Base-by-base conservation (phyloP, 2,329 filamentous ascomycete genomes). In the Dryadomyces quercivorus region DNA sequence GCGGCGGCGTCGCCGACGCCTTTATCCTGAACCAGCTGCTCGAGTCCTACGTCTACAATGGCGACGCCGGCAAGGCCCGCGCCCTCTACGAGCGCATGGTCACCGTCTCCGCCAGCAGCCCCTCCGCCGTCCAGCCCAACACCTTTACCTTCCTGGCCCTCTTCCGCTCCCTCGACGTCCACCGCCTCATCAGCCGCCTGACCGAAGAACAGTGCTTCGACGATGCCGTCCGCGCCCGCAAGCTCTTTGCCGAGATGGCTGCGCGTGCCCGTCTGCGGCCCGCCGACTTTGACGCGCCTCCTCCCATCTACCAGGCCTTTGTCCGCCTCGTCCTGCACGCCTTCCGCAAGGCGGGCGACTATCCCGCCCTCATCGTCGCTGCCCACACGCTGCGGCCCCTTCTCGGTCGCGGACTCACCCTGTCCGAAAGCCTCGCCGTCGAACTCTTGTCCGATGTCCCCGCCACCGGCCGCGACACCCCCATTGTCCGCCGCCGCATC, bases 11-110 rank as follows among this genome's bases (percentile, higher is more conserved):
- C 21, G 47, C 26, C 1, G 84, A 88, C 62, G 80, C 82, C 9
- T 86, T 84, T 66, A 85, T 91, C 69, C 81, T 91, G 75, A 93
- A 92, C 66, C 85, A 90, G 63, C 71, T 91, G 21, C 77, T 93
- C 26, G 80, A 82, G 57, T 80, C 82, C 7, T 77, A 84, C 58
- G 74, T 85, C 49, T 77, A 82, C 57, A 76, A 77, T 56, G 78
- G 79, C 51, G 72, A 80, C 52, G 72, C 75, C 47, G 66, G 69
- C 22, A 70, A 76, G 51, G 79, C 85, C 0, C 73, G 77, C 61
- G 63, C 68, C 2, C 73, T 82, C 34, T 88, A 82, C 65, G 65
- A 69, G 10, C 66, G 69, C 18, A 75, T 88, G 63, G 75, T 77
- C 69, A 71, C 40, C 56, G 54, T 36, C 20, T 31, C 21, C 70